These are phyloP conservation scores for Scenedesmus sp. DNA, from an alignment of 163 green algal genomes.

Conservation along the genomic window DNA sequence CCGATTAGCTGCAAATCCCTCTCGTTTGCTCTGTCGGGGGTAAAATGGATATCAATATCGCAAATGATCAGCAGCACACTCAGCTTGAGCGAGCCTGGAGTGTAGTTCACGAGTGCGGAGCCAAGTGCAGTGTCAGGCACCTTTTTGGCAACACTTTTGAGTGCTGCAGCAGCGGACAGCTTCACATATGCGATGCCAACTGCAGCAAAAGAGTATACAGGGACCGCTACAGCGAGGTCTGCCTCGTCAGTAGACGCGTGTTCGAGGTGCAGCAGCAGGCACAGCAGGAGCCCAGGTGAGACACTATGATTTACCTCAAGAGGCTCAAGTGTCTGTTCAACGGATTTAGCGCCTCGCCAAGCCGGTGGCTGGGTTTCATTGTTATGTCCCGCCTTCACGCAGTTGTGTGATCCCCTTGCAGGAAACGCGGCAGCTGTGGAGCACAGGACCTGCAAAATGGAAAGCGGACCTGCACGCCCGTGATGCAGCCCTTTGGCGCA, in stretches of 20 bases:
- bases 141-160: conserved; percentile 42
- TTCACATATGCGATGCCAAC: conserved; percentile 45
- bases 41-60: conserved; percentile 2
- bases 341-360: too few species aligned
- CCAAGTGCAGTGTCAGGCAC: conserved; percentile 37
- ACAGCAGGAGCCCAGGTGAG: not conserved
- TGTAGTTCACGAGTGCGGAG: conserved; percentile 28
- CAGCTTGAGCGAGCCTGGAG: not conserved
- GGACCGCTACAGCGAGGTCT: conserved; percentile 47
- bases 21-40: too few species aligned
- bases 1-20: too few species aligned
- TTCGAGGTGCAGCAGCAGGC: conserved; percentile 19
- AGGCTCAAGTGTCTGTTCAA: not conserved
- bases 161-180: conserved; percentile 29
- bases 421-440: conserved; percentile 31
- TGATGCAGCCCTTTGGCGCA: not conserved
- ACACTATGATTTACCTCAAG: not conserved
- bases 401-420: conserved; percentile 23
- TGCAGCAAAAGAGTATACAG: conserved; percentile 34
- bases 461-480: not conserved
- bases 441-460: not conserved
- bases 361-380: not conserved
- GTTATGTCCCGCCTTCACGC: not conserved
- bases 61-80: conserved; percentile 13
- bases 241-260: conserved; percentile 16